These are phyloP conservation scores for Apiotrichum siamense DNA, from an alignment of 1,284 basidiomycete genomes.

Conservation along the genomic window DNA sequence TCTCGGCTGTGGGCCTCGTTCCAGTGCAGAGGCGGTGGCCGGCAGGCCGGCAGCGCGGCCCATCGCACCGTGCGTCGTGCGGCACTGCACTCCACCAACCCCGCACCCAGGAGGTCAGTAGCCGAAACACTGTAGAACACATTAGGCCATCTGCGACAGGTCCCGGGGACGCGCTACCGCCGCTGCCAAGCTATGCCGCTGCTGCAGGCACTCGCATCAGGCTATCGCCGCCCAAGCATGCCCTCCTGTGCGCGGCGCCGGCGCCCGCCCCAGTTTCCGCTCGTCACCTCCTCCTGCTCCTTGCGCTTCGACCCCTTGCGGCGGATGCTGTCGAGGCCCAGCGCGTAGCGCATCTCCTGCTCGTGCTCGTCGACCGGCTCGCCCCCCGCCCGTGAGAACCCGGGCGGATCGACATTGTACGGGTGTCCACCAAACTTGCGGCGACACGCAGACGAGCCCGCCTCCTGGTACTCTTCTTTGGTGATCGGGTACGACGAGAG, in stretches of 20 bases:
- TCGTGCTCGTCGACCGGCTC: conserved; percentile 36
- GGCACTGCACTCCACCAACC: no score
- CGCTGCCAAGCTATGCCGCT: no score
- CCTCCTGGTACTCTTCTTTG: conserved; percentile 72
- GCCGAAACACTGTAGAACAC: no score
- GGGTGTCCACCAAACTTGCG: conserved; percentile 37
- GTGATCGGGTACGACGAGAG: conserved; percentile 59
- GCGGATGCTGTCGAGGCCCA: conserved; percentile 35
- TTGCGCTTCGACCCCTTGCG: conserved; percentile 18
- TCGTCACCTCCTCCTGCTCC: conserved; percentile 41
- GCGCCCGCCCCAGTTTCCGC: conserved; percentile 43
- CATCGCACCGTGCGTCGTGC: no score
- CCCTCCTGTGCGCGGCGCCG: conserved; percentile 26
- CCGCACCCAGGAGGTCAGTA: no score
- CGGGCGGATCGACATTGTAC: conserved; percentile 38
- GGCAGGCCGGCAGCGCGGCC: no score
- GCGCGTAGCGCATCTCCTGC: conserved; percentile 36
- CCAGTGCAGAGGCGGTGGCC: no score
- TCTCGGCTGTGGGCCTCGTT: no score
- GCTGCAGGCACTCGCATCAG: no score
- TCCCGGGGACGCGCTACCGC: no score
- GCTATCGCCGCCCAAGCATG: neutral
- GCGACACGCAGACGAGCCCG: conserved; percentile 65
- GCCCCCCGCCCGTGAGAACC: conserved; percentile 23
- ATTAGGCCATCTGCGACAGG: no score